Base-by-base conservation (phyloP, 169 alveolate species). In the Plasmodium cynomolgi region DNA sequence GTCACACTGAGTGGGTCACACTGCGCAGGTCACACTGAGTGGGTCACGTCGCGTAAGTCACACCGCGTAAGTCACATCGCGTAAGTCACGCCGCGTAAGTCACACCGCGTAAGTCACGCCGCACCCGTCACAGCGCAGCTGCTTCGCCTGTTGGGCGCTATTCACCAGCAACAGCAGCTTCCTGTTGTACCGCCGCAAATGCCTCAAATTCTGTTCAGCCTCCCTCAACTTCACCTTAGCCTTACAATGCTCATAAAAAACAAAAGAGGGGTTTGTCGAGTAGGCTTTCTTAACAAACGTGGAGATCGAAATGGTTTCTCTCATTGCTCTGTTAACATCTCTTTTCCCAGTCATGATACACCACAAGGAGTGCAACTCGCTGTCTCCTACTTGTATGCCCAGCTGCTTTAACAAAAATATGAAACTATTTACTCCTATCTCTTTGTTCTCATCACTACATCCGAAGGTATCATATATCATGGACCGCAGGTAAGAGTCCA, bases 181-280 rank as follows among this genome's bases (percentile, higher is more conserved):
- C 81, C 56, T 85, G 13, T 85, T 85, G 44, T 85, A 85, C 8
- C 33, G 44, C 39, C 80, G 54, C 23, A 85, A 58, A 0, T 75
- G 47, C 31, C 62, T 85, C 7, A 85, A 34, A 75, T 85, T 85
- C 37, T 85, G 80, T 17, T 77, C 26, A 6, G 84, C 93, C 29
- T 75, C 84, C 41, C 68, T 17, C 13, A 85, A 74, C 80, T 85
- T 75, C 56, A 85, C 81, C 44, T 71, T 85, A 4, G 85, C 41
- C 80, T 85, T 85, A 29, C 93, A 85, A 26, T 54, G 81, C 37
- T 85, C 93, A 50, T 50, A 85, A 77, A 85, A 85, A 47, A 85
- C 80, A 6, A 85, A 33, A 1, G 93, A 74, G 23, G 93, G 93
- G 20, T 85, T 85, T 20, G 93, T 85, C 8, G 93, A 47, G 17